Base-by-base conservation (phyloP, 495 filamentous ascomycete species). In the Pyrenula massariospora region DNA sequence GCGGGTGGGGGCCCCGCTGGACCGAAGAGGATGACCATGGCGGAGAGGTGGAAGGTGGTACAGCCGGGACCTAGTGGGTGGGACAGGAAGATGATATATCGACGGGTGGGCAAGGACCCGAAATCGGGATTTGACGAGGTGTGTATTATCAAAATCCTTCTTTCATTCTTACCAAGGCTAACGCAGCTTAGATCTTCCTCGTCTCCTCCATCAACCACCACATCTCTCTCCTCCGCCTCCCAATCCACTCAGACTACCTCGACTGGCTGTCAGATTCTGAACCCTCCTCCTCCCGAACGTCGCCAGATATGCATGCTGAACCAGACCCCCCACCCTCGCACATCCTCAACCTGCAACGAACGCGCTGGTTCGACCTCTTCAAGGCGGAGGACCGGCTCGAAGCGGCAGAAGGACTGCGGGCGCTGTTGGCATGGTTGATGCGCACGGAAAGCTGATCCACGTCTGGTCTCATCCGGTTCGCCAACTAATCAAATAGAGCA, bases 201-300 rank as follows among this genome's bases (percentile, higher is more conserved):
- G 62, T 95, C 52, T 90, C 86, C 51, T 80, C 84, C 2, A 71
- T 96, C 53, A 89, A 91, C 67, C 89, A 94, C 66, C 91, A 96
- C 58, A 68, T 95, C 47, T 80, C 80, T 55, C 79, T 96, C 52
- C 61, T 94, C 49, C 79, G 88, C 54, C 77, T 91, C 23, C 80
- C 85, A 24, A 80, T 95, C 52, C 88, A 90, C 56, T 69, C 71
- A 20, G 68, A 71, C 15, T 82, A 94, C 58, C 68, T 92, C 25
- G 78, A 78, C 0, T 66, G 72, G 50, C 65, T 87, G 25, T 74
- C 71, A 31, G 50, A 58, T 63, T 1, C 71, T 71, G 0, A 53
- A 57, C 20, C 24, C 71, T 67, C 58, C 52, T 50, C 8, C 63
- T 65, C 61, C 56, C 64, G 2, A 25, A 55, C 57, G 52, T 71